phyloP scores from a whole-genome alignment of 1,284 basidiomycete species.

The Coniophora puteana region DNA sequence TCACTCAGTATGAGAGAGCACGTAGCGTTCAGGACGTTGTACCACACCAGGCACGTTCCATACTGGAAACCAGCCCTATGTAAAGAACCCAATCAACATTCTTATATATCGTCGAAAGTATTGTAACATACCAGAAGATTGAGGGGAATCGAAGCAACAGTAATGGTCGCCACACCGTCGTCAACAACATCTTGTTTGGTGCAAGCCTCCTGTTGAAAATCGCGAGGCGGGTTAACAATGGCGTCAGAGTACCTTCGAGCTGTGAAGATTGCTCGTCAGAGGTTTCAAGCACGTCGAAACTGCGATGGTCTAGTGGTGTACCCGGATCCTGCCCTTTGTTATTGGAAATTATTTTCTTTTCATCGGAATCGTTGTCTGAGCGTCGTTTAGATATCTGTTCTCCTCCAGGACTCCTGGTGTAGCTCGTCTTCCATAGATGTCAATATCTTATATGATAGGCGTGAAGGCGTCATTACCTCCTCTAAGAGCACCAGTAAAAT shows the following conservation, averaged over 20 bases:
- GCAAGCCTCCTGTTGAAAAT: constrained; percentile 12
- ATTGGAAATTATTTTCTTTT: no score
- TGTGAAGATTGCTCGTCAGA: no score
- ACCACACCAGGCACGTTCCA: constrained; percentile 15
- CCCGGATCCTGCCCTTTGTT: no score
- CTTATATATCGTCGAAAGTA: not conserved
- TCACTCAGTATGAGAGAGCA: constrained; percentile 13
- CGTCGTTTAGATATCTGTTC: no score
- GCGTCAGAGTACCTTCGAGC: constrained; percentile 10
- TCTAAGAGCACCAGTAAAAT: constrained; percentile 15
- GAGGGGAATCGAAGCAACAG: constrained; percentile 14
- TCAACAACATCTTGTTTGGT: constrained; percentile 14
- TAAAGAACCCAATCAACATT: not conserved
- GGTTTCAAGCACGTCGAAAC: no score
- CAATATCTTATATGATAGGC: no score
- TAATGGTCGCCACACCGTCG: constrained; percentile 13
- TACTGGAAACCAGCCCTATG: constrained; percentile 13
- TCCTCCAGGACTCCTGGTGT: no score
- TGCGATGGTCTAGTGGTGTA: no score
- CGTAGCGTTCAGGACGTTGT: constrained; percentile 15
- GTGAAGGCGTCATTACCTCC: constrained; percentile 9
- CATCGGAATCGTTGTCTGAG: no score
- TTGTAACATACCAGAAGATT: constrained; percentile 13
- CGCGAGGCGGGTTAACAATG: constrained; percentile 10
- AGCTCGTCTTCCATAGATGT: no score